Conservation (phyloP, 2,329 filamentous ascomycete species). For the Claviceps capensis region DNA sequence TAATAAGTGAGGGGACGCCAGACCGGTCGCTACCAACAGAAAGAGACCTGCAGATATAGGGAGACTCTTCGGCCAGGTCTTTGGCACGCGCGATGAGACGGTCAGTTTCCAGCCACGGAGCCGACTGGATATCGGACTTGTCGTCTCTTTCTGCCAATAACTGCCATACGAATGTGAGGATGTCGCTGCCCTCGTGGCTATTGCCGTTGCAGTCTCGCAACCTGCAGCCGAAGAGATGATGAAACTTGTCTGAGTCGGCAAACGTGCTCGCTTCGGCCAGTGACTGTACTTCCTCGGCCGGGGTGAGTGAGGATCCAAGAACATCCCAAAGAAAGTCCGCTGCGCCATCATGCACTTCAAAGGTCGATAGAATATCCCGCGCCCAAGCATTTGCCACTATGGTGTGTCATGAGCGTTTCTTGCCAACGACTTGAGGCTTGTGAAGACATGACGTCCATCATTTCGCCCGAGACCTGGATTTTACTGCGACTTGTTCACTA, state of each 20-base stretch:
- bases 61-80: constrained; percentile 13
- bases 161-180: constrained; percentile 18
- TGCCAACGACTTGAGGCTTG: neutral
- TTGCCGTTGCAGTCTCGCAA: constrained; percentile 6
- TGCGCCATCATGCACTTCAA: constrained; percentile 19
- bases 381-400: constrained; percentile 2
- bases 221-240: constrained; percentile 18
- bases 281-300: constrained; percentile 13
- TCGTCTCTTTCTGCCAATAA: constrained; percentile 9
- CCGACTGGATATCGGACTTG: constrained; percentile 2
- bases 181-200: constrained; percentile 19
- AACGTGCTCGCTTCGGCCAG: constrained; percentile 19
- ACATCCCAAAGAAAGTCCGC: constrained; percentile 19
- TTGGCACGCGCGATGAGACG: constrained; percentile 19
- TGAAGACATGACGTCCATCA: neutral
- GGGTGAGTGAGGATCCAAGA: constrained; percentile 14
- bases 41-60: constrained; percentile 9
- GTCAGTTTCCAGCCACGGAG: constrained; percentile 23
- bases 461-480: neutral
- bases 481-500: neutral
- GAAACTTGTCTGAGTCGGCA: constrained; percentile 21
- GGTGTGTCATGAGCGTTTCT: neutral
- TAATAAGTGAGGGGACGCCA: neutral
- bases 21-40: neutral
- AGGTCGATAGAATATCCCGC: constrained; percentile 10